A percentile compares a stretch with the other conserved stretches of the same genome.
These are phyloP conservation scores for Pleurotus giganteus DNA, from an alignment of 768 basidiomycete species.

Conservation along the genomic window DNA sequence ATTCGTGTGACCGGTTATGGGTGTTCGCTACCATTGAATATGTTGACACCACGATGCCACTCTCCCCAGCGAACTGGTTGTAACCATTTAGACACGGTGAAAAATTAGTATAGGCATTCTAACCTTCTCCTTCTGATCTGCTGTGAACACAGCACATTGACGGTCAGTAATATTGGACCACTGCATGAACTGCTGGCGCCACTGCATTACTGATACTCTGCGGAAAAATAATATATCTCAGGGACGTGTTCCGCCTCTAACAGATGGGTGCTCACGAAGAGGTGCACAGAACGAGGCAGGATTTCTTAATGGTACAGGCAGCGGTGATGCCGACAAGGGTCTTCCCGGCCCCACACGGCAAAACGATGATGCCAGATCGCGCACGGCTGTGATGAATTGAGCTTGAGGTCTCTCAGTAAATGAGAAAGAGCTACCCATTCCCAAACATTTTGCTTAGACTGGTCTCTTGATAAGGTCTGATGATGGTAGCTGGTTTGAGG, in stretches of 20 bases:
- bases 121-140: slow-evolving; percentile 97
- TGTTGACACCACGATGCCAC: slow-evolving; percentile 97
- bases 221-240: neutral
- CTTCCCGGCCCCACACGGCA: slow-evolving; percentile 98
- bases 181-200: slow-evolving; percentile 97
- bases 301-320: slow-evolving; percentile 99
- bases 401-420: slow-evolving; percentile 9
- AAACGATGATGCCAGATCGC: slow-evolving; percentile 95
- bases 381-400: slow-evolving; percentile 65
- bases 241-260: too few species aligned
- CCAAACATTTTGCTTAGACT: slow-evolving; percentile 99
- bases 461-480: slow-evolving; percentile 98
- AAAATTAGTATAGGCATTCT: slow-evolving; percentile 12
- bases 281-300: slow-evolving; percentile 94
- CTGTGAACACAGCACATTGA: slow-evolving; percentile 97
- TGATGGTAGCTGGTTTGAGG: slow-evolving; percentile 95
- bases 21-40: slow-evolving; percentile 99
- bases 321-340: slow-evolving; percentile 99
- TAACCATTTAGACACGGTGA: slow-evolving; percentile 10
- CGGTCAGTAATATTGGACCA: slow-evolving; percentile 98
- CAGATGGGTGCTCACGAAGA: slow-evolving; percentile 95
- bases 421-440: slow-evolving; percentile 67
- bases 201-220: slow-evolving; percentile 96
- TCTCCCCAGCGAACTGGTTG: slow-evolving; percentile 87
- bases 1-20: slow-evolving; percentile 96